Evolutionary conservation across 2,329 filamentous ascomycete genomes (phyloP).

Genomic region (Aspergillus sp.): DNA sequence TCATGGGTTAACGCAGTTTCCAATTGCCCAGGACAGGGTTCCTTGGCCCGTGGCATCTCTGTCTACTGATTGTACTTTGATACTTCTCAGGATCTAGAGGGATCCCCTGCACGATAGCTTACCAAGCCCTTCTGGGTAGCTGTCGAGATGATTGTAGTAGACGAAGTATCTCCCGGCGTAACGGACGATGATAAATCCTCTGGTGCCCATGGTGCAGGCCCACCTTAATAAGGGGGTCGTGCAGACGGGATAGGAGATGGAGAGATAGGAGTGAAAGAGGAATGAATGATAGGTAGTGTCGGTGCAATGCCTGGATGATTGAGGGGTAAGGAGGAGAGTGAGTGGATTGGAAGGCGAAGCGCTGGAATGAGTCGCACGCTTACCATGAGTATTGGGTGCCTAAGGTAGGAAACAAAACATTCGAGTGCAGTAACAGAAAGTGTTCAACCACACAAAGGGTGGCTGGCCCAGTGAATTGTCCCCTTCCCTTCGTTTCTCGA

Average conservation of each 20-base stretch:
- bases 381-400: neutral
- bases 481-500: no score
- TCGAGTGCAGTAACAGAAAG: no score
- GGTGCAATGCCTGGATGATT: neutral
- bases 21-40: neutral
- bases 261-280: no score
- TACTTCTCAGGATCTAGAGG: constrained; percentile 13
- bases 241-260: no score
- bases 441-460: no score
- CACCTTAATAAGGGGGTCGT: no score
- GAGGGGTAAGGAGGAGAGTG: neutral
- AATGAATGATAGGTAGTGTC: neutral
- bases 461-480: no score
- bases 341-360: neutral
- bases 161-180: constrained; percentile 19
- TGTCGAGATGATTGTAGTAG: constrained; percentile 19
- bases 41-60: neutral
- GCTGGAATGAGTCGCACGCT: neutral
- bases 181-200: constrained; percentile 15
- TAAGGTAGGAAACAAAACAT: neutral
- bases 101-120: constrained; percentile 14
- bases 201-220: constrained; percentile 13
- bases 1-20: neutral
- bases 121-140: constrained; percentile 19
- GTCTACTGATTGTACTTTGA: constrained; percentile 5